Base-by-base conservation (phyloP, 768 basidiomycete species). In the Boletales sp. region DNA sequence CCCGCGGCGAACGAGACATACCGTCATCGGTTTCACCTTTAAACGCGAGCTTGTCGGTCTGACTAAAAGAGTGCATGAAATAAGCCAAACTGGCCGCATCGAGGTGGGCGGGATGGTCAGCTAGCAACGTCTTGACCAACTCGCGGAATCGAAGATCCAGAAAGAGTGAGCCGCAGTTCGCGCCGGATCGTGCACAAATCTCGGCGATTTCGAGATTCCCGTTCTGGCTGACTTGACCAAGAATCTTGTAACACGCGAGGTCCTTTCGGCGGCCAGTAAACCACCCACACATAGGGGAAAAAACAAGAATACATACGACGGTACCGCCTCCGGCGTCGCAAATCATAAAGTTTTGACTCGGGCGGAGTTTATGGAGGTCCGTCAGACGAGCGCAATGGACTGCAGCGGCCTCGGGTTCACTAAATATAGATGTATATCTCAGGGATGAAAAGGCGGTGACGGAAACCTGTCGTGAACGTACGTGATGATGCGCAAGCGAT, bases 321-420 rank as follows among this genome's bases (percentile, higher is more conserved):
- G 86, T 89, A 62, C 88, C 89, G 63, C 90, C 89, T 61, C 88
- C 91, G 17, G 90, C 90, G 67, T 94, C 92, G 61, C 87, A 90
- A n/a, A 94, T 87, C 66, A 94, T 84, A 63, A 94, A 94, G 55
- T 83, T 90, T 61, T 94, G 90, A 18, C 84, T 86, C 0, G 88
- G 79, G 44, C 80, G 83, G 47, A 94, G 71, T 56, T 84, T 83
- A 67, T 92, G 88, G 3, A 94, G 72, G 51, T 87, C 82, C 30
- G 87, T 88, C 45, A 94, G 73, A 51, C 86, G 82, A 3, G 87
- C 89, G 52, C 90, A 92, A 53, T 94, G 91, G 9, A 93, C 87
- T 8, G 92, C 92, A n/a, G 90, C 91, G 2, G 92, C 91, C 67
- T 93, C 91, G 28, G 82, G 80, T 54, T 82, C 82, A 18, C 80